These are phyloP conservation scores for Leptographium lundbergii DNA, from an alignment of 2,329 filamentous ascomycete species.

Conservation along the genomic window DNA sequence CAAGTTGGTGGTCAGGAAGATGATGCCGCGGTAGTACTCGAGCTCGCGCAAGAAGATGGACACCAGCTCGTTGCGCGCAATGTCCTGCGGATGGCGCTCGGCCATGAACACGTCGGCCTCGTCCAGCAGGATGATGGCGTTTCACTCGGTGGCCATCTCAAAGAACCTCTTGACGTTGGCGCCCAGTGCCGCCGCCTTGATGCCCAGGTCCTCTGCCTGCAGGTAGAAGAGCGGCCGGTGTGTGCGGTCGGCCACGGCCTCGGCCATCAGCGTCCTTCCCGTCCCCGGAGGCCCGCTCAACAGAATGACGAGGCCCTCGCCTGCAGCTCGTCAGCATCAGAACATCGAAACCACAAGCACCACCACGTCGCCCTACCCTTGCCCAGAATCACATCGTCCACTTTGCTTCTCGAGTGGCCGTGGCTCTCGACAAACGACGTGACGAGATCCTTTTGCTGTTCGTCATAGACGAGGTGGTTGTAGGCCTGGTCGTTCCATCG, in stretches of 20 bases:
- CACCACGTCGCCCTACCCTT: slow-evolving; percentile 19
- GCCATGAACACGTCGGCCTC: slow-evolving; percentile 42
- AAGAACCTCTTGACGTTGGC: slow-evolving; percentile 33
- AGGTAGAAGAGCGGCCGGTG: slow-evolving; percentile 30
- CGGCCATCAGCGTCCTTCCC: slow-evolving; percentile 32
- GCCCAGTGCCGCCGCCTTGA: slow-evolving; percentile 27
- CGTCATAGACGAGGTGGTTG: slow-evolving; percentile 32
- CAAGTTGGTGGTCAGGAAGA: slow-evolving; percentile 32
- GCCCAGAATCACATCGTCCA: slow-evolving; percentile 29
- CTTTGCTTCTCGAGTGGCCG: slow-evolving; percentile 11
- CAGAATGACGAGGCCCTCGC: slow-evolving; percentile 29
- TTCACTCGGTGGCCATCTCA: slow-evolving; percentile 34
- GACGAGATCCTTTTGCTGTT: slow-evolving; percentile 33
- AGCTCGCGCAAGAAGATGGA: slow-evolving; percentile 33
- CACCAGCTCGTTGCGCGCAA: slow-evolving; percentile 34
- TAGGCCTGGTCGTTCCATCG: slow-evolving; percentile 32
- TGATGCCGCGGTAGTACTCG: slow-evolving; percentile 31
- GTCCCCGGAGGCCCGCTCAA: slow-evolving; percentile 24
- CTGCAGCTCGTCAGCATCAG: not conserved
- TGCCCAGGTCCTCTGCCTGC: slow-evolving; percentile 34
- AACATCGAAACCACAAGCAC: not conserved
- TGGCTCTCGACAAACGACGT: slow-evolving; percentile 35
- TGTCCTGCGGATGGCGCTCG: slow-evolving; percentile 28
- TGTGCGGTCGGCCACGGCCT: slow-evolving; percentile 25
- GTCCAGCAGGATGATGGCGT: slow-evolving; percentile 36